phyloP scores from a whole-genome alignment of 108 stramenopile genomes.

The Seminavis robusta region DNA sequence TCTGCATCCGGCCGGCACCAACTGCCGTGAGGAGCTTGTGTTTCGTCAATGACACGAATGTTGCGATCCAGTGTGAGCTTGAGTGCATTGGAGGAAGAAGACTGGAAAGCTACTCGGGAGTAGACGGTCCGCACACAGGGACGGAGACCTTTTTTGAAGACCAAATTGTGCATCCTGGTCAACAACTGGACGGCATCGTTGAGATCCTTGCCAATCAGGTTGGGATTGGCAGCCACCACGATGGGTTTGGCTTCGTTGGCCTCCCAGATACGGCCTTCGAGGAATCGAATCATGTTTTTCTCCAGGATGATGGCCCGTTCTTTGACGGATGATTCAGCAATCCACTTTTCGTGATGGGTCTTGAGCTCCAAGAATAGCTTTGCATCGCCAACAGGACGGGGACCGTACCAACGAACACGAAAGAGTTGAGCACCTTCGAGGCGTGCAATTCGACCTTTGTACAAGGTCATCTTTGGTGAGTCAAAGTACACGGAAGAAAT shows the following conservation, averaged over 20 bases:
- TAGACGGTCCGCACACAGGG: slow-evolving; percentile 33
- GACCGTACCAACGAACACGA: slow-evolving; percentile 33
- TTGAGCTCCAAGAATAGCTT: slow-evolving; percentile 29
- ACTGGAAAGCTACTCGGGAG: slow-evolving; percentile 27
- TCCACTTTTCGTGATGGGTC: slow-evolving; percentile 38
- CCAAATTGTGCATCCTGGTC: slow-evolving; percentile 12
- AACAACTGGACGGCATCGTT: slow-evolving; percentile 5
- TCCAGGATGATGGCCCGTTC: slow-evolving; percentile 15
- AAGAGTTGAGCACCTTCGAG: slow-evolving; percentile 27
- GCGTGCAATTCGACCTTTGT: slow-evolving; percentile 18
- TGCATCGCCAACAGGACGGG: slow-evolving; percentile 16
- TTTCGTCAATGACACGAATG: slow-evolving; percentile 24
- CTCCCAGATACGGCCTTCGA: slow-evolving; percentile 8
- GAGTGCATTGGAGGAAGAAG: slow-evolving; percentile 10
- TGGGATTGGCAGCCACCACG: slow-evolving; percentile 13
- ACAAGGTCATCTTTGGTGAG: slow-evolving; percentile 24
- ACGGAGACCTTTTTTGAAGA: slow-evolving; percentile 20
- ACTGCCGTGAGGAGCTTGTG: no score
- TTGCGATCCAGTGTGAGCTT: slow-evolving; percentile 30
- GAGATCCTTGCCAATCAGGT: slow-evolving; percentile 9
- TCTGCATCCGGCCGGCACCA: slow-evolving; percentile 19
- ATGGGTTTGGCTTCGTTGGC: neutral
- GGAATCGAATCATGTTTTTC: slow-evolving; percentile 4
- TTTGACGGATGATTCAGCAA: slow-evolving; percentile 24
- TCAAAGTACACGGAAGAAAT: slow-evolving; percentile 42